These are phyloP conservation scores for Plasmodium vivax DNA, from an alignment of 169 alveolate species.

Conservation along the genomic window DNA sequence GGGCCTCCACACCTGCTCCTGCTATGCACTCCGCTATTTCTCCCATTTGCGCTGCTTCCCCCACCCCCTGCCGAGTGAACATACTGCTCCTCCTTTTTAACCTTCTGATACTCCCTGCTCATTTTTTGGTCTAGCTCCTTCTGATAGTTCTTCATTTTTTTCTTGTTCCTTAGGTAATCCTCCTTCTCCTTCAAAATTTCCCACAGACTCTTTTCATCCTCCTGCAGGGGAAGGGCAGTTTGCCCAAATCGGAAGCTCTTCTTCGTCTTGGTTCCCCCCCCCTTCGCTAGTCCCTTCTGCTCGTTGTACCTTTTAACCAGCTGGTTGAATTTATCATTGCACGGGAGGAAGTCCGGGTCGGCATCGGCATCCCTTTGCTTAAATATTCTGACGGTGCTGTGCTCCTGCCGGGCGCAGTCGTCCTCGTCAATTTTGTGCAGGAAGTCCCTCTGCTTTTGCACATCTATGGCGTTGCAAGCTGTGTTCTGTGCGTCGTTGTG, in stretches of 20 bases:
- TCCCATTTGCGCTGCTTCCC: neutral
- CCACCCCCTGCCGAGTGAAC: neutral
- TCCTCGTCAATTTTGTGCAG: conserved; percentile 17
- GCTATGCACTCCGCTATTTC: neutral
- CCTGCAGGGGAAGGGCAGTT: neutral
- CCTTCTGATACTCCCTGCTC: conserved; percentile 38
- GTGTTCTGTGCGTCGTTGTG: neutral
- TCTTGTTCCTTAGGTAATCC: conserved; percentile 36
- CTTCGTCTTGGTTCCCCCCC: neutral
- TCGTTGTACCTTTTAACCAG: conserved; percentile 27
- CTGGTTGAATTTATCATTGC: conserved; percentile 15
- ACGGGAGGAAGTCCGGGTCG: conserved; percentile 7
- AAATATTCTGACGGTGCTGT: conserved; percentile 32
- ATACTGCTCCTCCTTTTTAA: conserved; percentile 51
- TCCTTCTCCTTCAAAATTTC: conserved; percentile 68
- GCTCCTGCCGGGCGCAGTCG: conserved; percentile 6
- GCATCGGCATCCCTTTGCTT: neutral
- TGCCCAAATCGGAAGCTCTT: conserved; percentile 21
- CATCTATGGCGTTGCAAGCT: neutral
- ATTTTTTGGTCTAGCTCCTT: conserved; percentile 35
- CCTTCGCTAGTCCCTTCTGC: neutral
- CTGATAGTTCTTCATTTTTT: conserved; percentile 28
- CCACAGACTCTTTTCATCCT: conserved; percentile 56
- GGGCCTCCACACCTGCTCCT: neutral
- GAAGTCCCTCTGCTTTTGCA: conserved; percentile 43